Percentiles rank a stretch among this genome's conserved stretches.
Evolutionary conservation across 768 basidiomycete genomes (phyloP).

Genomic region (Crassisporium funariophilum): DNA sequence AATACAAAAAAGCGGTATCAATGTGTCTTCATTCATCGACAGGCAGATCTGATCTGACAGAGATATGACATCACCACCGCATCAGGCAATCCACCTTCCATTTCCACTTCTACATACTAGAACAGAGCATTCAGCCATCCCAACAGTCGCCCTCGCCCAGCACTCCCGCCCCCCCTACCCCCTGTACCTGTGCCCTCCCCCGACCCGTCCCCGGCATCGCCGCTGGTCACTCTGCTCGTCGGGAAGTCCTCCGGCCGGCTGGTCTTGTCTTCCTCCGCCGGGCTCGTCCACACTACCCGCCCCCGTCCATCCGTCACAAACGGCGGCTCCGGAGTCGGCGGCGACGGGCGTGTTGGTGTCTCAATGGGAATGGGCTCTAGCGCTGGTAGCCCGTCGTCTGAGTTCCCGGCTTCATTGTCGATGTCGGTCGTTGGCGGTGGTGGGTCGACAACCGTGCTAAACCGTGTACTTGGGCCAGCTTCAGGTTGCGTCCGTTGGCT

Average conservation of each 20-base stretch:
- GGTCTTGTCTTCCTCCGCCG: constrained; percentile 14
- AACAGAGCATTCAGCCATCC: constrained; percentile 17
- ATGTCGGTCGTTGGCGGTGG: not conserved
- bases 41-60: not conserved
- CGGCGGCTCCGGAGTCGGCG: constrained; percentile 34
- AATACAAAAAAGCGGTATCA: constrained; percentile 7
- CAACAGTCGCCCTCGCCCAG: constrained; percentile 7
- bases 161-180: constrained; percentile 3
- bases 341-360: too few relatives aligned
- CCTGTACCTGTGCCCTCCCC: constrained; percentile 1
- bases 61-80: constrained; percentile 14
- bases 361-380: not conserved
- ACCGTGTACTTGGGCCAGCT: not conserved
- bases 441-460: not conserved
- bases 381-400: not conserved
- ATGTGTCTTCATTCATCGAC: too few relatives aligned
- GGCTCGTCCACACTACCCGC: constrained; percentile 51
- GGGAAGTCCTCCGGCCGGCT: not conserved
- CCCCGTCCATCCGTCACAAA: constrained; percentile 70
- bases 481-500: constrained; percentile 1
- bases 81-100: constrained; percentile 9
- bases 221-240: too few relatives aligned
- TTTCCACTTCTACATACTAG: not conserved
- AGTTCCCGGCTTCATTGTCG: too few relatives aligned
- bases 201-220: not conserved